Evolutionary conservation across 1,284 basidiomycete genomes (phyloP), one percentile per base, ranked within the genome.

Genomic region (Ganoderma sinense): DNA sequence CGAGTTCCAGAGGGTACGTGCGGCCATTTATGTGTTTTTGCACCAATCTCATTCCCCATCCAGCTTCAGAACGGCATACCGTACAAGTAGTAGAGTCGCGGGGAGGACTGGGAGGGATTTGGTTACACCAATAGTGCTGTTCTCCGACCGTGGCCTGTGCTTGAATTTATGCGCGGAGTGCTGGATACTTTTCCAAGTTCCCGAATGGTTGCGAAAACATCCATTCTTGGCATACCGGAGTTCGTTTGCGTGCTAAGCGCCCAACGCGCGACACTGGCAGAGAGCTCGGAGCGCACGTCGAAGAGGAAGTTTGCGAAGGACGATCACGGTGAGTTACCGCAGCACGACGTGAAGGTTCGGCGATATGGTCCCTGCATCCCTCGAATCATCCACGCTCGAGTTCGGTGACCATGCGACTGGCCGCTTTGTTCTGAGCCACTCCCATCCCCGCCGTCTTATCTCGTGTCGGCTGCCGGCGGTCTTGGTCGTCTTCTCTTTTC

Each of bases 1-100:
- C 78, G 95, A 96, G 77, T 98, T 95, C 82, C 94, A 95, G 80
- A 83, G 93, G 80, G 93, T 93, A 70, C 79, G 91, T 81, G 20
- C 26, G 45, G 39, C 33, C 13, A 53, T 6, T 26, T 23, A 26
- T 3, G 45, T 40, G 14, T 31, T 4, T 40, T 41, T 5, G 23
- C 39, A 23, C 16, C 18, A 4, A 16, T 36, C 31, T 45, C 64
- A 4, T 48, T 20, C n/a, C 18, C 43, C 56, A 13, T 70, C 4
- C 69, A 89, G 88, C 77, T 88, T 68, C 87, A 88, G 78, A 89
- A 89, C 56, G 87, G 87, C 14, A 69, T 69, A 18, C 68, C 68
- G 14, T 69, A 69, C 43, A 69, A 69, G 64, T 69, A 66, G 61
- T 11, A 10, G 5, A 59, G 20, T 8, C 4, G 11, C n/a, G 20